Conservation (phyloP, 1,284 basidiomycete genomes). For the Melampsora larici-populina region DNA sequence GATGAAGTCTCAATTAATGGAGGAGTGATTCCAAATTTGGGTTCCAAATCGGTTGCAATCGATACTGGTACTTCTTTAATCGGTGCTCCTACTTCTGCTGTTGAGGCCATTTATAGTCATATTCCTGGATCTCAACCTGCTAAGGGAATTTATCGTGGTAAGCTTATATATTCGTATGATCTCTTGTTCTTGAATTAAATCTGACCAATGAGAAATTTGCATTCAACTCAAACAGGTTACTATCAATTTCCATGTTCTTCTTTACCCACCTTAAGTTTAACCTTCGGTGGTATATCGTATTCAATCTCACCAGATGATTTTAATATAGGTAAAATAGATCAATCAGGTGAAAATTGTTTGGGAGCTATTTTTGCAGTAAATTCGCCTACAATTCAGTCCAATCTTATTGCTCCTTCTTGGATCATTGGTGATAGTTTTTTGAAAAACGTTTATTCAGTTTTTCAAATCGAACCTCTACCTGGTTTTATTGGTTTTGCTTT, state of each 20-base stretch:
- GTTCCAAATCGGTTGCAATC: conserved; percentile 54
- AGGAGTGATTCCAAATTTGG: neutral
- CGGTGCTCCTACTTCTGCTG: conserved; percentile 61
- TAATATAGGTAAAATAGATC: conserved; percentile 50
- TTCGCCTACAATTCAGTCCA: neutral
- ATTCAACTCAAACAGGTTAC: conserved; percentile 28
- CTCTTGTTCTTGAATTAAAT: neutral
- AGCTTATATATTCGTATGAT: neutral
- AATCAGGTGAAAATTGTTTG: conserved; percentile 47
- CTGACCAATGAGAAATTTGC: too few species aligned
- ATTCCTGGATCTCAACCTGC: conserved; percentile 60
- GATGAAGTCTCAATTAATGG: conserved; percentile 49
- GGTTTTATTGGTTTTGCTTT: conserved; percentile 29
- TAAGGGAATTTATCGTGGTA: conserved; percentile 47
- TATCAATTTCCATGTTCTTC: conserved; percentile 27
- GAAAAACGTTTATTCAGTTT: conserved; percentile 49
- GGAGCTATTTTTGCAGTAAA: conserved; percentile 49
- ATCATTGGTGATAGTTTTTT: conserved; percentile 52
- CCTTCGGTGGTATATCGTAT: conserved; percentile 22
- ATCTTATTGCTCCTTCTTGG: neutral
- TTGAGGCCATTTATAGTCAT: conserved; percentile 61
- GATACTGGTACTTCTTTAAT: conserved; percentile 52
- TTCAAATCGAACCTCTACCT: conserved; percentile 13
- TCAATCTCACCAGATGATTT: conserved; percentile 50
- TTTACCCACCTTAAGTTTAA: conserved; percentile 41